These are phyloP conservation scores for Beverwykella pulmonaria DNA, from an alignment of 495 filamentous ascomycete species.

Conservation along the genomic window DNA sequence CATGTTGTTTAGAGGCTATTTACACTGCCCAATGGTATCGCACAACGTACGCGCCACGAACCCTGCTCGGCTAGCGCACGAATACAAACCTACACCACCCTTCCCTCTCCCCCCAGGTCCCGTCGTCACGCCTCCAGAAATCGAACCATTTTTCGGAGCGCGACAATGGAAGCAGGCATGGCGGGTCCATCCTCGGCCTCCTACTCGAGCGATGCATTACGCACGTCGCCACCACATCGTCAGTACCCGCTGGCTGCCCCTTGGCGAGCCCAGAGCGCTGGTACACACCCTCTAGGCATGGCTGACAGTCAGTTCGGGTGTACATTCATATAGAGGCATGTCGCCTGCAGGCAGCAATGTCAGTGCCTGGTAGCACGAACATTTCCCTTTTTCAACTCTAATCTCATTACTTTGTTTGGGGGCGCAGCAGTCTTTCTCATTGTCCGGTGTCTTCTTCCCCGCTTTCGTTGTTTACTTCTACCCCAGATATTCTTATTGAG, in stretches of 20 bases:
- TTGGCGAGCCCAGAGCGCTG: neutral
- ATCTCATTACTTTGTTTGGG: neutral
- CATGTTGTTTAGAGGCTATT: neutral
- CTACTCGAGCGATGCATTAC: neutral
- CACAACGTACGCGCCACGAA: constrained; percentile 13
- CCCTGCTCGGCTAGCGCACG: neutral
- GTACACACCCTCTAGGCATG: neutral
- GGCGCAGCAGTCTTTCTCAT: constrained; percentile 6
- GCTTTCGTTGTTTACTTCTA: constrained; percentile 3
- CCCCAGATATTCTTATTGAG: neutral
- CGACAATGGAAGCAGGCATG: neutral
- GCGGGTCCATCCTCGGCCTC: neutral
- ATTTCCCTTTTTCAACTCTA: neutral
- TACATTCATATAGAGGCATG: constrained; percentile 15
- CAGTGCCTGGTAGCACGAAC: constrained; percentile 15
- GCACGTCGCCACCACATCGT: constrained; percentile 21
- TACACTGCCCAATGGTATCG: constrained; percentile 8
- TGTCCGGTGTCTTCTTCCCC: neutral
- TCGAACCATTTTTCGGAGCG: neutral
- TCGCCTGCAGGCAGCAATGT: constrained; percentile 25
- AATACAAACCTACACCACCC: neutral
- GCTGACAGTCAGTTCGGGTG: neutral
- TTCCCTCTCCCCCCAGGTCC: neutral
- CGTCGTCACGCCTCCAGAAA: neutral
- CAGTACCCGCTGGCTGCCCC: neutral